A percentile compares a stretch with the other conserved stretches of the same genome.
These are phyloP conservation scores for Lasiosphaeria hispida DNA, from an alignment of 495 filamentous ascomycete genomes.

Conservation along the genomic window DNA sequence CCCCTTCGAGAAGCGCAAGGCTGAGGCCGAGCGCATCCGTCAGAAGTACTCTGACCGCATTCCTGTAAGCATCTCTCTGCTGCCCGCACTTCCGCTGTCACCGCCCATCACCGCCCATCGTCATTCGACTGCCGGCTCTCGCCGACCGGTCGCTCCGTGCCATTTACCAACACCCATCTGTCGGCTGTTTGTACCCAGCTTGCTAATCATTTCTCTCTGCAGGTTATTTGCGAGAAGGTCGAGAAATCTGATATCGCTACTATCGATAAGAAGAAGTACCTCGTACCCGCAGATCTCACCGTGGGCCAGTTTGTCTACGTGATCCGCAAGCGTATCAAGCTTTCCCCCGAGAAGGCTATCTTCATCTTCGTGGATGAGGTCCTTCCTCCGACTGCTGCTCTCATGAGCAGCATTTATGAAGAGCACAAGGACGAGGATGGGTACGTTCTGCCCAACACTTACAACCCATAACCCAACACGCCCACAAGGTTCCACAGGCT, in stretches of 20 bases:
- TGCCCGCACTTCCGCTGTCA: slow-evolving; percentile 7
- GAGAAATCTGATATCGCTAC: slow-evolving; percentile 99
- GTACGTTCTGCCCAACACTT: slow-evolving; percentile 36
- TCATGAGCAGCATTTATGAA: slow-evolving; percentile 99
- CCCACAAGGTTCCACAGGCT: slow-evolving; percentile 8
- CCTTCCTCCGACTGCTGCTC: slow-evolving; percentile 89
- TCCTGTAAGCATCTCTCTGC: slow-evolving; percentile 65
- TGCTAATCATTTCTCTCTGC: slow-evolving; percentile 8
- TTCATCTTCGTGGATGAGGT: slow-evolving; percentile 99
- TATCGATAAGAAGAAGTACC: slow-evolving; percentile 99
- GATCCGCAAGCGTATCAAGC: slow-evolving; percentile 99
- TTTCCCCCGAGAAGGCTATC: slow-evolving; percentile 99
- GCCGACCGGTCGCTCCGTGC: neutral
- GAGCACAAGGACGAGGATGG: slow-evolving; percentile 89
- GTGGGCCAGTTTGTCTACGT: slow-evolving; percentile 99
- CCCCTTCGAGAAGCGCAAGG: slow-evolving; percentile 99
- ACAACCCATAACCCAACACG: neutral
- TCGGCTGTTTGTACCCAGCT: neutral
- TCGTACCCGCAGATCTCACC: slow-evolving; percentile 95
- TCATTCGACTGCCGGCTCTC: neutral
- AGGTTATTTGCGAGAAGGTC: slow-evolving; percentile 99
- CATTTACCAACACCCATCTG: slow-evolving; percentile 10
- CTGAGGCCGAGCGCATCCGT: slow-evolving; percentile 96
- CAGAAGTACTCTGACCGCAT: slow-evolving; percentile 99
- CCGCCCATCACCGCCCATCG: slow-evolving; percentile 2